phyloP scores from a whole-genome alignment of 495 filamentous ascomycete species.

The Podospora appendiculata region DNA sequence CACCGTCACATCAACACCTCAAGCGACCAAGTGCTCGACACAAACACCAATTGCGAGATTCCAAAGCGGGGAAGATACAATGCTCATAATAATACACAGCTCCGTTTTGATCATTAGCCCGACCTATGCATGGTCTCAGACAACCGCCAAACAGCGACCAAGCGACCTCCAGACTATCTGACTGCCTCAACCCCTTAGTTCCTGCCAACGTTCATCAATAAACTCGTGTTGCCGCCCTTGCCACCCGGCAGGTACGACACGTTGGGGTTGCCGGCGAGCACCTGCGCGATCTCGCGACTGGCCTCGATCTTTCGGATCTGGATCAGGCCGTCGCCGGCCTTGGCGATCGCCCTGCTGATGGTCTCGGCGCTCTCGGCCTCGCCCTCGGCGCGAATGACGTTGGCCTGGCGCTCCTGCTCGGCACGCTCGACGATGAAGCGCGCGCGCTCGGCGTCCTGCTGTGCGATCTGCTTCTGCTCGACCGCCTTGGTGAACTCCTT shows the following conservation, averaged over 20 bases:
- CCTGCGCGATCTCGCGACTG: conserved; percentile 90
- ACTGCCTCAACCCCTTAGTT: conserved; percentile 11
- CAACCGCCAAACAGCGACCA: not conserved
- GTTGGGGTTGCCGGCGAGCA: conserved; percentile 83
- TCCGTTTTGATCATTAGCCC: conserved; percentile 6
- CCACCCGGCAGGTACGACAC: conserved; percentile 89
- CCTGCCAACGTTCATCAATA: conserved; percentile 44
- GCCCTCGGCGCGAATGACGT: conserved; percentile 95
- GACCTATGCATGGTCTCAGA: not conserved
- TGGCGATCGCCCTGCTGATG: conserved; percentile 86
- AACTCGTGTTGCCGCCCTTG: conserved; percentile 52
- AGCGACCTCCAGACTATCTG: not conserved
- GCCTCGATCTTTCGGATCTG: conserved; percentile 96
- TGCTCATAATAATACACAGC: conserved; percentile 24
- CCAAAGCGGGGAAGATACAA: conserved; percentile 21
- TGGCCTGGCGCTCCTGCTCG: conserved; percentile 97
- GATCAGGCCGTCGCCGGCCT: conserved; percentile 85
- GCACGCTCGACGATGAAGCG: conserved; percentile 98
- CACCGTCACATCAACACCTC: too few species aligned
- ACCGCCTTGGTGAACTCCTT: conserved; percentile 98
- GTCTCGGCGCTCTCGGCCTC: conserved; percentile 95
- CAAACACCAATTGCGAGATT: not conserved
- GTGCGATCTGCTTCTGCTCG: conserved; percentile 99
- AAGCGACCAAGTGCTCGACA: not conserved
- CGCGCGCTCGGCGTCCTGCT: conserved; percentile 96